A percentile compares a stretch with the other conserved stretches of the same genome.
phyloP scores from a whole-genome alignment of 78 protist species.

The Diacronema lutheri region DNA sequence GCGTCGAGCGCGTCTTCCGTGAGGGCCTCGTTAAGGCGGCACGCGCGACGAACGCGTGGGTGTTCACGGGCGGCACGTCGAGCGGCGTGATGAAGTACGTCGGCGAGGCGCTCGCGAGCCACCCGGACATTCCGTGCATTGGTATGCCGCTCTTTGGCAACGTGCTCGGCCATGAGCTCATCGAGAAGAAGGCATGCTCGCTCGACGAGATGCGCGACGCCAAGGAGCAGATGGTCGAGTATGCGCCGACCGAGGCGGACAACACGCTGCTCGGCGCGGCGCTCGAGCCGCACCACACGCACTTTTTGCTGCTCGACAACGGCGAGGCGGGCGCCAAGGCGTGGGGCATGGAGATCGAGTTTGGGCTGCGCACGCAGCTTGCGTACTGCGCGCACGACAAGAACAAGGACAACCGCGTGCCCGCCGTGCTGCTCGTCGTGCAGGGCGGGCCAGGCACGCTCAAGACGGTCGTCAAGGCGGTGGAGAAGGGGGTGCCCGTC shows the following conservation, averaged over 20 bases:
- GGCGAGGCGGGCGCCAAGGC: not conserved
- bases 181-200: no score
- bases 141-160: no score
- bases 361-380: not conserved
- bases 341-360: not conserved
- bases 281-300: not conserved
- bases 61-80: conserved; percentile 6
- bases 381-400: no score
- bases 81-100: conserved; percentile 1
- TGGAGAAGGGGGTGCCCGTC: not conserved
- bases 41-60: not conserved
- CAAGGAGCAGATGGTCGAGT: not conserved
- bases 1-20: not conserved
- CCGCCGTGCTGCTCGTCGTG: not conserved
- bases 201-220: not conserved
- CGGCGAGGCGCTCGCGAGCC: not conserved
- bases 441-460: conserved; percentile 15
- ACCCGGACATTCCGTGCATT: no score
- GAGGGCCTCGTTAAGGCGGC: not conserved
- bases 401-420: not conserved
- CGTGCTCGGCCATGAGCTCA: no score
- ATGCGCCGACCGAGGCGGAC: not conserved
- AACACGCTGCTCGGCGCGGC: not conserved
- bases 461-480: not conserved
- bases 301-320: not conserved